These are phyloP conservation scores for Hyaloscypha hepaticicola DNA, from an alignment of 495 filamentous ascomycete genomes.

Conservation along the genomic window DNA sequence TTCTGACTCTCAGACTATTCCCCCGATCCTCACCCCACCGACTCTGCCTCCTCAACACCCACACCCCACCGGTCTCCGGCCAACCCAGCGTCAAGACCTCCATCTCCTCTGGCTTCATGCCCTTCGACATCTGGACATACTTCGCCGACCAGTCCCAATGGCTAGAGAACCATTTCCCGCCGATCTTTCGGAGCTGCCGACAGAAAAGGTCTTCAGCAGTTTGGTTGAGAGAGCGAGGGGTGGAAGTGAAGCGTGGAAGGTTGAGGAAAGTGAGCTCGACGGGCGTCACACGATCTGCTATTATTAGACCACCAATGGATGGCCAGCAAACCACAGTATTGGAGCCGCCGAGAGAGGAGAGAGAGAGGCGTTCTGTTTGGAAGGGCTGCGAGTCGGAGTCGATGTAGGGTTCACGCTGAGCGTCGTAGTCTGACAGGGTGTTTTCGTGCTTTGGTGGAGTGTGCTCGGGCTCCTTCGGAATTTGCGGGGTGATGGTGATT, in stretches of 20 bases:
- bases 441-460: background rate
- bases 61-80: constrained; percentile 19
- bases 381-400: background rate
- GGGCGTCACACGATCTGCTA: background rate
- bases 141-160: constrained; percentile 12
- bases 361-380: background rate
- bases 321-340: constrained; percentile 22
- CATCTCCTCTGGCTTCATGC: constrained; percentile 4
- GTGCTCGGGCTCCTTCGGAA: background rate
- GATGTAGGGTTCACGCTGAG: background rate
- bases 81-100: constrained; percentile 20
- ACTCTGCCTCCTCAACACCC: constrained; percentile 11
- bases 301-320: constrained; percentile 23
- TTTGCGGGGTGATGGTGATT: background rate
- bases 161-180: constrained; percentile 21
- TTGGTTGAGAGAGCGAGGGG: background rate
- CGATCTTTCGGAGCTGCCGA: constrained; percentile 16
- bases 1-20: background rate
- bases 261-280: constrained; percentile 22
- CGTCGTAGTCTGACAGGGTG: background rate
- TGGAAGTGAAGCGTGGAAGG: background rate
- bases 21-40: background rate
- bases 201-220: constrained; percentile 24
- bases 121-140: background rate
- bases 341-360: background rate